phyloP scores from a whole-genome alignment of 768 basidiomycete species.

The Amanita pallidorosea region DNA sequence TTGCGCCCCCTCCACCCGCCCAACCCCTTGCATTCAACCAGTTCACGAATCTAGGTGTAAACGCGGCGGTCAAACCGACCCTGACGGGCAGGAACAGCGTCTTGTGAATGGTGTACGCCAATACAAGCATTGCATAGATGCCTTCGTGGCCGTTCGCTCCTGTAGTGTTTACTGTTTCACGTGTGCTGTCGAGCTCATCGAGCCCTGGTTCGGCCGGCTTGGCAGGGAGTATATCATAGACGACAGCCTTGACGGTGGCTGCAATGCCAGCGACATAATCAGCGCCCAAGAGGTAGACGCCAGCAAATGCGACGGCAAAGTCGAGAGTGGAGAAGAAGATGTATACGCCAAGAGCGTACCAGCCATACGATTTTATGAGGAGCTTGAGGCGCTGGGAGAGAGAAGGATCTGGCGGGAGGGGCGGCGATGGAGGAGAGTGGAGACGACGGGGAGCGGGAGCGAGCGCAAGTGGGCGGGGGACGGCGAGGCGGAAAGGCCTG shows the following conservation, averaged over 20 bases:
- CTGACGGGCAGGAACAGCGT: conserved; percentile 83
- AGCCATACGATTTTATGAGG: conserved; percentile 87
- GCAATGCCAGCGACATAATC: conserved; percentile 76
- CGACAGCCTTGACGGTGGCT: conserved; percentile 39
- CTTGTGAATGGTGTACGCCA: conserved; percentile 96
- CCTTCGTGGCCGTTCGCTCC: conserved; percentile 44
- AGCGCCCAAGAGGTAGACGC: conserved; percentile 80
- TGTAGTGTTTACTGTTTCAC: conserved; percentile 16
- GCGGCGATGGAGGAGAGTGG: conserved; percentile 6
- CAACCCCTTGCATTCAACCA: conserved; percentile 80
- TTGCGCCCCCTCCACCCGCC: conserved; percentile 64
- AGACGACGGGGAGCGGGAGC: conserved; percentile 6
- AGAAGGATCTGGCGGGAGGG: conserved; percentile 36
- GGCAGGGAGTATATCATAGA: conserved; percentile 33
- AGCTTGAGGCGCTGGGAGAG: conserved; percentile 66
- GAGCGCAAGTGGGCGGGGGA: conserved; percentile 3
- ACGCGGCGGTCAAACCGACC: conserved; percentile 77
- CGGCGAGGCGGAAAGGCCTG: conserved; percentile 4
- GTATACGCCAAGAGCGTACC: conserved; percentile 94
- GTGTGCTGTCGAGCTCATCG: conserved; percentile 46
- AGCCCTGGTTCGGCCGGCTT: conserved; percentile 56
- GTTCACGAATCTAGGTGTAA: conserved; percentile 77
- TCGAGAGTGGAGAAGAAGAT: conserved; percentile 62
- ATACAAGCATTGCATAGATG: conserved; percentile 82
- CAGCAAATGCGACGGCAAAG: conserved; percentile 75